Percentiles rank a stretch among this genome's conserved stretches.
These are phyloP conservation scores for Xerocomellus amylosporus DNA, from an alignment of 768 basidiomycete genomes.

Conservation along the genomic window DNA sequence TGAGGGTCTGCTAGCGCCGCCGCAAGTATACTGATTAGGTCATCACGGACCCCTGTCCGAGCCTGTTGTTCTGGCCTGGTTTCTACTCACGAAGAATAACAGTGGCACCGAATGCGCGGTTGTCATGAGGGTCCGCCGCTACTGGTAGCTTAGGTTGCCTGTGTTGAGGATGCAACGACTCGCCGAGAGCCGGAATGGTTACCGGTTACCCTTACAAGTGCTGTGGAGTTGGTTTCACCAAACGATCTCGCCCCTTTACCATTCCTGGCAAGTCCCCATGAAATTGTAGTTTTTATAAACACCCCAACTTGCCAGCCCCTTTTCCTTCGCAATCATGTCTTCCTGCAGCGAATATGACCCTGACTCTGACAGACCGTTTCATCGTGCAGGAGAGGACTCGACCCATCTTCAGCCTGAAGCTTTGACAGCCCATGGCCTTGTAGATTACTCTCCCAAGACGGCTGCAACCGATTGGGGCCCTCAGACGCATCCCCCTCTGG, in stretches of 20 bases:
- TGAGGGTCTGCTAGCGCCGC: too few species aligned
- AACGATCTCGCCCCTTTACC: background rate
- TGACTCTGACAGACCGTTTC: conserved; percentile 10
- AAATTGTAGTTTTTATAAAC: background rate
- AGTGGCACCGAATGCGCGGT: too few species aligned
- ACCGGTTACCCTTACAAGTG: too few species aligned
- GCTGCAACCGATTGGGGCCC: conserved; percentile 12
- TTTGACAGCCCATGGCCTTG: conserved; percentile 21
- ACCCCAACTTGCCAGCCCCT: background rate
- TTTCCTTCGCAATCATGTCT: conserved; percentile 10
- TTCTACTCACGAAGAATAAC: too few species aligned
- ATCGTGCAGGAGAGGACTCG: conserved; percentile 19
- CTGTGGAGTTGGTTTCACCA: background rate
- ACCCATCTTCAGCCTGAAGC: conserved; percentile 17
- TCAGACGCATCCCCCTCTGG: conserved; percentile 11
- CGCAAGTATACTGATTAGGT: too few species aligned
- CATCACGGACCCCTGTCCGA: too few species aligned
- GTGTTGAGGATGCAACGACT: too few species aligned
- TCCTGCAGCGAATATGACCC: conserved; percentile 8
- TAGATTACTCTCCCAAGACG: conserved; percentile 18
- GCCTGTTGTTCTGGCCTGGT: too few species aligned
- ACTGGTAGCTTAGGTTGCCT: too few species aligned
- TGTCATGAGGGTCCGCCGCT: too few species aligned
- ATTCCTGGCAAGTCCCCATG: background rate
- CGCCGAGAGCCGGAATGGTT: too few species aligned